These are phyloP conservation scores for Saturnispora hagleri DNA, from an alignment of 805 yeast genomes.

Conservation along the genomic window DNA sequence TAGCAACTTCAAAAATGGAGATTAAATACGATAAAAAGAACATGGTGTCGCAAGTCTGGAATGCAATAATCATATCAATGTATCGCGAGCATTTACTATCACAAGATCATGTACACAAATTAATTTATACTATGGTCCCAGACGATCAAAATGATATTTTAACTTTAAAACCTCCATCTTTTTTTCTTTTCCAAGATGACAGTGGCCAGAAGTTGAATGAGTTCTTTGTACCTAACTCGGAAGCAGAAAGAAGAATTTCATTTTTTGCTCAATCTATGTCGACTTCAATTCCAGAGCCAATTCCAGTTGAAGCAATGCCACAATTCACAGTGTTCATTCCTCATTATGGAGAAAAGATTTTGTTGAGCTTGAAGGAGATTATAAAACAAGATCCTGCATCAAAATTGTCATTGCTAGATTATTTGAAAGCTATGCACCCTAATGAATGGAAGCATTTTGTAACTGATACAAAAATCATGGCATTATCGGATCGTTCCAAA, in stretches of 20 bases:
- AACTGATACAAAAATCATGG: conserved; percentile 56
- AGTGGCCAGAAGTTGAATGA: conserved; percentile 29
- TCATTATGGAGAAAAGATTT: conserved; percentile 43
- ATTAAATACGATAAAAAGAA: conserved; percentile 33
- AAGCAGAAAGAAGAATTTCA: conserved; percentile 43
- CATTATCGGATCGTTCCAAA: conserved; percentile 25
- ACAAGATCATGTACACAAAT: conserved; percentile 36
- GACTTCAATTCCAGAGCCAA: conserved; percentile 39
- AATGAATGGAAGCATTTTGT: conserved; percentile 79
- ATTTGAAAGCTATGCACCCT: conserved; percentile 61
- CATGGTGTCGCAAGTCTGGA: conserved; percentile 44
- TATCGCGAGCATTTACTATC: conserved; percentile 45
- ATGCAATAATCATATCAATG: conserved; percentile 44
- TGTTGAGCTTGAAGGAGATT: conserved; percentile 36
- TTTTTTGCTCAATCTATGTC: conserved; percentile 47
- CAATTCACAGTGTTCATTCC: conserved; percentile 43
- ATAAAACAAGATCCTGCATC: conserved; percentile 38
- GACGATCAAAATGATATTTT: conserved; percentile 37
- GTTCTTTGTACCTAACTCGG: conserved; percentile 36
- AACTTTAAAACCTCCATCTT: conserved; percentile 33
- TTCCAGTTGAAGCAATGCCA: conserved; percentile 40
- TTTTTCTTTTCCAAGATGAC: conserved; percentile 43
- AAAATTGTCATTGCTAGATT: conserved; percentile 59
- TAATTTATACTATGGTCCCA: conserved; percentile 35
- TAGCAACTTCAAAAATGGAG: conserved; percentile 37